These are phyloP conservation scores for Bothriochloa decipiens DNA, from an alignment of 176 grass and related monocot genomes.

Conservation along the genomic window DNA sequence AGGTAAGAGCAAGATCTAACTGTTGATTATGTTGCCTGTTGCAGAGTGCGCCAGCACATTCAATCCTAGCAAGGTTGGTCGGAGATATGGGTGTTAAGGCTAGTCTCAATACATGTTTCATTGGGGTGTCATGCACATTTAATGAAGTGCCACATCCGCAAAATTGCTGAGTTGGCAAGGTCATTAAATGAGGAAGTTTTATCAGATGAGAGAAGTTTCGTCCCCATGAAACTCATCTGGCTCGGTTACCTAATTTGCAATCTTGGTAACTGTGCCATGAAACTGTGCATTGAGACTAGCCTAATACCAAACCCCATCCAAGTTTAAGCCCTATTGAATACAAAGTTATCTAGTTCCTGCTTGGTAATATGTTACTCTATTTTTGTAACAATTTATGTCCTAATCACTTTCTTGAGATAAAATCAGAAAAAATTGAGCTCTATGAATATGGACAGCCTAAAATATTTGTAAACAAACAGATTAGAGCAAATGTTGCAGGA, in stretches of 20 bases:
- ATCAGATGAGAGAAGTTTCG: too few relatives aligned
- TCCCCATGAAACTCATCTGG: too few relatives aligned
- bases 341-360: neutral
- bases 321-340: neutral
- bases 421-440: conserved; percentile 7
- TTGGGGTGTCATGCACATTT: too few relatives aligned
- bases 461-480: conserved; percentile 16
- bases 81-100: neutral
- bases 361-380: neutral
- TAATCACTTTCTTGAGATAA: neutral
- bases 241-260: too few relatives aligned
- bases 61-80: neutral
- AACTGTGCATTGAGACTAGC: too few relatives aligned
- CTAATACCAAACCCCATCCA: neutral
- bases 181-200: too few relatives aligned
- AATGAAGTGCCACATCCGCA: too few relatives aligned
- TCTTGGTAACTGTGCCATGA: too few relatives aligned
- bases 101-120: too few relatives aligned
- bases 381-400: neutral
- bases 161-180: too few relatives aligned
- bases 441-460: conserved; percentile 1
- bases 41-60: neutral
- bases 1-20: neutral
- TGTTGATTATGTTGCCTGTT: neutral
- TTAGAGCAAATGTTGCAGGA: neutral